Percentiles rank a stretch among this genome's conserved stretches.
Conservation (phyloP, 2,329 filamentous ascomycete species). For the Claviceps sp. region DNA sequence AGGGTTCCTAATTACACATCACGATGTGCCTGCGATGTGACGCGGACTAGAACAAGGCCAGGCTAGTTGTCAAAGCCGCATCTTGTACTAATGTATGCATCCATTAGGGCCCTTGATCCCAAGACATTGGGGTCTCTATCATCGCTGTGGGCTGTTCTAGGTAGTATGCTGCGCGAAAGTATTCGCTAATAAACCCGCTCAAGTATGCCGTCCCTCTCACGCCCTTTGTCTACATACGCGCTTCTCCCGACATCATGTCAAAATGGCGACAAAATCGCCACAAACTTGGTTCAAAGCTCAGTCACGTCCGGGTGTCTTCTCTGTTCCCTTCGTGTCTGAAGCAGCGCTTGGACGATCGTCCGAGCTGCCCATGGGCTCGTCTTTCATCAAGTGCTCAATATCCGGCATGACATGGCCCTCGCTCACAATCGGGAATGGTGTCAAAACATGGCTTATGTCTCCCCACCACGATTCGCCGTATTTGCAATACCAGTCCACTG, state of each 20-base stretch:
- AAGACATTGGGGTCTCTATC: neutral
- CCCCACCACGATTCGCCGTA: constrained; percentile 62
- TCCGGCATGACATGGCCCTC: constrained; percentile 42
- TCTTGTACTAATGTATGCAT: no score
- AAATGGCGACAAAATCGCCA: neutral
- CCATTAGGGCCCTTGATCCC: no score
- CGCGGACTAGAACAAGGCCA: no score
- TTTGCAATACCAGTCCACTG: constrained; percentile 55
- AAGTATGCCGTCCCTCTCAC: neutral
- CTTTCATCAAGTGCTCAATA: constrained; percentile 20
- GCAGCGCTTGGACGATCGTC: constrained; percentile 7
- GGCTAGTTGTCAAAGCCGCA: no score
- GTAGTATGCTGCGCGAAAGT: neutral
- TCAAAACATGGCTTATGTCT: constrained; percentile 54
- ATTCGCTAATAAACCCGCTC: neutral
- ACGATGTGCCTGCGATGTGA: no score
- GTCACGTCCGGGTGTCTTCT: constrained; percentile 7
- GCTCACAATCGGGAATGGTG: constrained; percentile 50
- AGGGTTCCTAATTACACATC: no score
- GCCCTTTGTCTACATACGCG: neutral
- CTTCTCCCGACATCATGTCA: neutral
- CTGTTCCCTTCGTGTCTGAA: constrained; percentile 6
- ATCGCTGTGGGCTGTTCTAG: neutral
- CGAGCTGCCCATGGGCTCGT: constrained; percentile 18
- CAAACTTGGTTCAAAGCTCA: neutral